Base-by-base conservation (phyloP, 768 basidiomycete species). In the Dentipellis fragilis region DNA sequence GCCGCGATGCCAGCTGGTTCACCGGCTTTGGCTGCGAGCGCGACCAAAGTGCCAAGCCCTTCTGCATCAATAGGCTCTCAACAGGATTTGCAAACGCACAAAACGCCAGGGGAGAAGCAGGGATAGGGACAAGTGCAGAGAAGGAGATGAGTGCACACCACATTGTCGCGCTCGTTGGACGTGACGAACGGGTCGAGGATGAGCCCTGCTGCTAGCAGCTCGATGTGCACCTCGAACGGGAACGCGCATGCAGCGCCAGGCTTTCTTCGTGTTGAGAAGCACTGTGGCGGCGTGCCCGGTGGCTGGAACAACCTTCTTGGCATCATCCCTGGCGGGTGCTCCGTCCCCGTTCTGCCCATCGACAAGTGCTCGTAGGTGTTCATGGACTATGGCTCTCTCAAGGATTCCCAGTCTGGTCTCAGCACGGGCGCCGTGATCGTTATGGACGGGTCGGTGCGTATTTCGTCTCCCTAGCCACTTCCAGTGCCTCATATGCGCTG, bases 401-500 rank as follows among this genome's bases (percentile, higher is more conserved):
- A 94, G 70, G 95, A 97, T 66, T 87, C 89, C 1, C 89, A 92
- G 64, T 88, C 91, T 17, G 94, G 94, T 70, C 83, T 99, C 58
- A 95, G 95, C 17, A 99, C 95, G 0, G 95, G 95, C 56, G 95
- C 95, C 14, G 93, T 99, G 57, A 98, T 99, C 60, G 95, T 99
- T 63, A 96, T 97, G 94, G 85, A 99, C 77, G 93, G 97, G 76
- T 85, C 85, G 66, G 87, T 82, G 60, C 51, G 75, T 68, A 14
- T 23, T 54, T 51, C 22, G 12, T n/a, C n/a, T n/a, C n/a, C n/a
- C n/a, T n/a, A 11, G 5, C 55, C 4, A 34, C 12, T n/a, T 1
- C 6, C 47, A 14, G 9, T 3, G 10, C 37, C 51, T 52, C 39
- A 35, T n/a, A n/a, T 14, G 55, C 19, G n/a, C 51, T 17, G 34